A percentile compares a stretch with the other conserved stretches of the same genome.
phyloP scores from a whole-genome alignment of 768 basidiomycete genomes.

The Plicaturopsis crispa region DNA sequence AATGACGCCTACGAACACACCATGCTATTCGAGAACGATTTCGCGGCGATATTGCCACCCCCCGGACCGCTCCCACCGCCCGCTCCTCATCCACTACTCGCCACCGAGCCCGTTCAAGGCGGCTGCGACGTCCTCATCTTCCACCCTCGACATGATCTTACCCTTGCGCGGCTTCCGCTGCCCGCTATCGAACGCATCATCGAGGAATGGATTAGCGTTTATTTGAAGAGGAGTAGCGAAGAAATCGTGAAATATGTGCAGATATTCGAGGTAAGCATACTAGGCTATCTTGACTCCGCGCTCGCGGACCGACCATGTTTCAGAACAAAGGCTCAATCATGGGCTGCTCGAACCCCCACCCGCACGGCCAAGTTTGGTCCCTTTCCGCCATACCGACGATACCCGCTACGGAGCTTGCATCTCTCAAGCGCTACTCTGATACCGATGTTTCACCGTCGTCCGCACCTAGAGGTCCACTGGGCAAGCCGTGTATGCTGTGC shows the following conservation, averaged over 20 bases:
- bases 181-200: conserved; percentile 60
- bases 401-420: conserved; percentile 58
- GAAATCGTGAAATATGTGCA: conserved; percentile 77
- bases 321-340: conserved; percentile 92
- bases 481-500: conserved; percentile 64
- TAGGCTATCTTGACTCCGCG: neutral
- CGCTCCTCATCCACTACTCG: conserved; percentile 53
- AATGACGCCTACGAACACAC: conserved; percentile 68
- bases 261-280: conserved; percentile 70
- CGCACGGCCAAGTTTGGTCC: conserved; percentile 89
- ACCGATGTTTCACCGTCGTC: conserved; percentile 24
- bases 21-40: conserved; percentile 76
- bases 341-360: conserved; percentile 94
- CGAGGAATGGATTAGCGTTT: conserved; percentile 66
- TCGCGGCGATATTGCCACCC: conserved; percentile 65
- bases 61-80: conserved; percentile 47
- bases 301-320: neutral
- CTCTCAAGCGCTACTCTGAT: conserved; percentile 42
- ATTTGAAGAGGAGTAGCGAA: conserved; percentile 47
- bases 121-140: conserved; percentile 87
- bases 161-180: conserved; percentile 57
- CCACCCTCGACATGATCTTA: conserved; percentile 80
- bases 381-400: conserved; percentile 63
- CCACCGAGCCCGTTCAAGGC: conserved; percentile 63
- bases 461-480: conserved; percentile 54